phyloP scores from a whole-genome alignment of 768 basidiomycete species.

The Boletellus ananiceps region DNA sequence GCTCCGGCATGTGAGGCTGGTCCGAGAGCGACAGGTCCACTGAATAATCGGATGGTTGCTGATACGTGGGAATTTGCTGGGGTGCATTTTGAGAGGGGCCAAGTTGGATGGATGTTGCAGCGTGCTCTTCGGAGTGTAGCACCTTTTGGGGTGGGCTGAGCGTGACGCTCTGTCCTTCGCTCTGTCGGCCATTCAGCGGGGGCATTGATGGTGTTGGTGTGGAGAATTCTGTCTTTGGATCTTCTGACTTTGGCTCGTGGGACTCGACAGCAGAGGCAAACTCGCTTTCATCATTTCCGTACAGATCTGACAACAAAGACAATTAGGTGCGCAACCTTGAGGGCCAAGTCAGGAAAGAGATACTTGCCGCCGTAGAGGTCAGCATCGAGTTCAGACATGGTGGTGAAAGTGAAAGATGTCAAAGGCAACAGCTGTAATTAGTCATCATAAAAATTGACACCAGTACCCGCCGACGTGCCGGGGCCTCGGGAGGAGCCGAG shows the following conservation, averaged over 20 bases:
- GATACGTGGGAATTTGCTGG: constrained; percentile 72
- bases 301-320: constrained; percentile 50
- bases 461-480: no score
- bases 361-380: constrained; percentile 82
- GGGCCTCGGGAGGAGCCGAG: no score
- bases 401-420: constrained; percentile 35
- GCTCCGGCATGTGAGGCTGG: constrained; percentile 45
- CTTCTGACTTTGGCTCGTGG: constrained; percentile 29
- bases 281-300: constrained; percentile 58
- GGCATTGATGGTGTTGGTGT: no score
- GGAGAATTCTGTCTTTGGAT: constrained; percentile 22
- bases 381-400: constrained; percentile 81
- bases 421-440: constrained; percentile 24
- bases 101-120: constrained; percentile 13
- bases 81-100: constrained; percentile 41
- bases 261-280: constrained; percentile 46
- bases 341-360: neutral
- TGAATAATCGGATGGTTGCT: constrained; percentile 12
- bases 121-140: no score
- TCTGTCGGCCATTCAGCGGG: no score
- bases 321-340: neutral
- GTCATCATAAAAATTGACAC: constrained; percentile 28
- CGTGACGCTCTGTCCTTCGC: no score
- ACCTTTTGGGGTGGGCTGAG: no score
- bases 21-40: constrained; percentile 33